Conservation (phyloP, 2,329 filamentous ascomycete species). For the Xylaria multiplex region DNA sequence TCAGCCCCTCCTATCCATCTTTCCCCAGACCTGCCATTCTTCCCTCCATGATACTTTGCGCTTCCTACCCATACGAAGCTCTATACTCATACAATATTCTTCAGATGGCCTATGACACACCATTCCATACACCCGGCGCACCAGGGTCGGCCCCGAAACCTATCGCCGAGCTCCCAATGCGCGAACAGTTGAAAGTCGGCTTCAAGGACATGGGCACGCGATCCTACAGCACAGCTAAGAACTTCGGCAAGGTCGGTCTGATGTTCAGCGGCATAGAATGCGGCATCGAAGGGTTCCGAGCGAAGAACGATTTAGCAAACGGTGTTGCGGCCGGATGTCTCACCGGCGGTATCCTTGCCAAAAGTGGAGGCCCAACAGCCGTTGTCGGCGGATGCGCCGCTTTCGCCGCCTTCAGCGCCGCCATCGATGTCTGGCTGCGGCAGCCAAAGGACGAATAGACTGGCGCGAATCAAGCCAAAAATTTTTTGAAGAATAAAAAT, state of each 20-base stretch:
- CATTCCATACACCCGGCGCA: conserved; percentile 66
- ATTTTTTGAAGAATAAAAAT: not conserved
- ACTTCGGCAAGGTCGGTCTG: conserved; percentile 92
- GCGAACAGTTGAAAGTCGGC: conserved; percentile 83
- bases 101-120: conserved; percentile 98
- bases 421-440: conserved; percentile 92
- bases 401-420: conserved; percentile 91
- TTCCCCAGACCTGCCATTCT: too few species aligned
- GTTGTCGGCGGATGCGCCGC: conserved; percentile 87
- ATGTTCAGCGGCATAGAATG: conserved; percentile 95
- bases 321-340: conserved; percentile 88
- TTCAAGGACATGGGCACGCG: conserved; percentile 95
- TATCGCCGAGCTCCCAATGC: conserved; percentile 75
- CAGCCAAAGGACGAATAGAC: conserved; percentile 72
- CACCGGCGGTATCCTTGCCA: conserved; percentile 87
- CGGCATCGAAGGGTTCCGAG: conserved; percentile 89
- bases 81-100: not conserved
- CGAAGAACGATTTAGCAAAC: conserved; percentile 93
- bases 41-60: conserved; percentile 13
- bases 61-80: not conserved
- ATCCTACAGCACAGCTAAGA: conserved; percentile 86
- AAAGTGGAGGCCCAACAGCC: conserved; percentile 88
- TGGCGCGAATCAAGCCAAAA: not conserved
- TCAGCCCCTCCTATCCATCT: not conserved
- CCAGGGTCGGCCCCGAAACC: conserved; percentile 53